Evolutionary conservation across 2,329 filamentous ascomycete species (phyloP), one percentile per base, ranked within the genome.

Genomic region (Parascedosporium putredinis): DNA sequence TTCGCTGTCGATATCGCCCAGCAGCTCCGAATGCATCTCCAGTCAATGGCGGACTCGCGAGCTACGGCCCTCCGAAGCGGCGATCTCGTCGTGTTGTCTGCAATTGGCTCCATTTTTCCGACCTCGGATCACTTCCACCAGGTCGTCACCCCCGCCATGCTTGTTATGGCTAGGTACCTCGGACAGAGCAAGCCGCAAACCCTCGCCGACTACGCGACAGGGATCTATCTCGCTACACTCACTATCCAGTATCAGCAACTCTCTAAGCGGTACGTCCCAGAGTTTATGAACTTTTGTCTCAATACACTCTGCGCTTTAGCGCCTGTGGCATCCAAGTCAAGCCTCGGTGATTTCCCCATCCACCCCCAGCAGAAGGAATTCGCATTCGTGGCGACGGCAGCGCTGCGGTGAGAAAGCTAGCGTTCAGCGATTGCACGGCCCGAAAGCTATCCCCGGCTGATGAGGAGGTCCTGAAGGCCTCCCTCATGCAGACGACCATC

Each of bases 81-180:
- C 16, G 90, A 98, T 59, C 68, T 98, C 18, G 68, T 89, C 20
- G 69, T 95, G n/a, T 70, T 98, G 31, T 90, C 88, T 0, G 89
- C 88, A 0, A 79, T 96, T 52, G 81, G 84, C 36, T 82, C 81
- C 2, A 86, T 94, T 49, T 98, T 95, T 60, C 90, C 93, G 4
- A 95, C 93, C 0, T 96, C 90, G 0, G 93, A 98, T 66, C 90
- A 97, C 67, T 98, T 97, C 66, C 93, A 98, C 60, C 85, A 93
- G 58, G 88, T 97, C 31, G 85, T 88, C 36, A 98, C 93, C 2
- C 93, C 93, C 2, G 86, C 91, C 1, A 85, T 88, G 66, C 79
- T 96, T 4, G 78, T 83, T n/a, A 87, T 97, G 65, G 79, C 78
- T 10, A 81, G 88, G 50, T 96, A 86, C 66, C 75, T 98, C 23